Conservation (phyloP, 2,329 filamentous ascomycete species). For the Lizonia empirigonia region DNA sequence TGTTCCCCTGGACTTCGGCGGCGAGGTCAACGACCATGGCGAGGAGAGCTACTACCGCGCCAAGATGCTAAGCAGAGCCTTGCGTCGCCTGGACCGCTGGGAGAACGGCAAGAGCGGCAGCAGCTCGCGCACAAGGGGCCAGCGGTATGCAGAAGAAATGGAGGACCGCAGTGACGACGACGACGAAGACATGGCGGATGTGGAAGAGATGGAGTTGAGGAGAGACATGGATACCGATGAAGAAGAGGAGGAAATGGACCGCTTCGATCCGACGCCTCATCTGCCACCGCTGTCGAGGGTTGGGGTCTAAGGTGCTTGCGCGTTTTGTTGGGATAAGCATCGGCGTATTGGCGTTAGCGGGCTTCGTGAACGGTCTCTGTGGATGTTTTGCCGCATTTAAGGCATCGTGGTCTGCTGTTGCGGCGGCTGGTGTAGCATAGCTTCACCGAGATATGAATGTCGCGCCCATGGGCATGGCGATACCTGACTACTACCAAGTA, state of each 20-base stretch:
- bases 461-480: too few relatives aligned
- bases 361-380: too few relatives aligned
- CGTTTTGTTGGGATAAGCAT: neutral
- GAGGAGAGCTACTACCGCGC: conserved; percentile 73
- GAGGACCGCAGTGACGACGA: conserved; percentile 22
- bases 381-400: too few relatives aligned
- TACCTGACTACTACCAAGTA: too few relatives aligned
- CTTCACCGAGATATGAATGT: too few relatives aligned
- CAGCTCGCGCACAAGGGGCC: conserved; percentile 2
- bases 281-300: conserved; percentile 1
- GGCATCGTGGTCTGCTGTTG: too few relatives aligned
- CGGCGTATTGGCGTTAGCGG: too few relatives aligned
- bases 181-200: conserved; percentile 42
- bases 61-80: conserved; percentile 67
- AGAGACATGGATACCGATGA: conserved; percentile 40
- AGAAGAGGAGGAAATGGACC: conserved; percentile 41
- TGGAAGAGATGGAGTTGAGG: conserved; percentile 28
- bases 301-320: neutral
- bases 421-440: too few relatives aligned
- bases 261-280: neutral
- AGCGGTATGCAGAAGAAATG: conserved; percentile 8
- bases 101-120: conserved; percentile 49
- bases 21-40: conserved; percentile 74
- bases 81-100: conserved; percentile 74
- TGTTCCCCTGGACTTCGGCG: conserved; percentile 58